A percentile compares a stretch with the other conserved stretches of the same genome.
These are phyloP conservation scores for Metschnikowia colocasiae DNA, from an alignment of 805 yeast species.

Conservation along the genomic window DNA sequence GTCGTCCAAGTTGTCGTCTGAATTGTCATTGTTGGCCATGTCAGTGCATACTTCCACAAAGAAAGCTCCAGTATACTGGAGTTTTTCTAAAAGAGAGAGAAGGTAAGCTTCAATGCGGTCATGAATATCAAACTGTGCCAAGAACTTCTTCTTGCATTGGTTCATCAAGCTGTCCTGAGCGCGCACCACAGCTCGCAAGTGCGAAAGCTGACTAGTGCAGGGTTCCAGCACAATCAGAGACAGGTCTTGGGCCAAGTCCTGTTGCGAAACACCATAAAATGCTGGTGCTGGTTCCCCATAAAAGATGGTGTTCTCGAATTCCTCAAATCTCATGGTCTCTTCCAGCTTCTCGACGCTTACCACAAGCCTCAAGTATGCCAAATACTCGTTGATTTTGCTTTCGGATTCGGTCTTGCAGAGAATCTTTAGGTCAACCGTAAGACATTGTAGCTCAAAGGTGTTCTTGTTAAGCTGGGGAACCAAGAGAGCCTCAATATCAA, in stretches of 20 bases:
- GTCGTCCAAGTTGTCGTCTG: not conserved
- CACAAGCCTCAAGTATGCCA: not conserved
- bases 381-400: not conserved
- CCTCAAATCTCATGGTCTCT: not conserved
- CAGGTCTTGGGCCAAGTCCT: not conserved
- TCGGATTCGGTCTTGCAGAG: not conserved
- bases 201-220: not conserved
- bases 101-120: not conserved
- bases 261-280: not conserved
- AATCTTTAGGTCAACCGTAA: not conserved
- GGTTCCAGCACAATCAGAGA: not conserved
- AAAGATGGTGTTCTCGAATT: not conserved
- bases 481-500: not conserved
- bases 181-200: not conserved
- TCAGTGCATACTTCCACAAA: not conserved
- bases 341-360: not conserved
- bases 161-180: not conserved
- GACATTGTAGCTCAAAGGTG: not conserved
- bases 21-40: not conserved
- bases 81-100: not conserved
- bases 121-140: slow-evolving; percentile 1
- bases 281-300: not conserved
- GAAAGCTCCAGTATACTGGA: not conserved
- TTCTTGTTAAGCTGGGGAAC: not conserved
- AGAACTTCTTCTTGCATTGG: not conserved